Evolutionary conservation across 2,329 filamentous ascomycete species (phyloP), one percentile per base, ranked within the genome.

Genomic region (Mycogone perniciosa): DNA sequence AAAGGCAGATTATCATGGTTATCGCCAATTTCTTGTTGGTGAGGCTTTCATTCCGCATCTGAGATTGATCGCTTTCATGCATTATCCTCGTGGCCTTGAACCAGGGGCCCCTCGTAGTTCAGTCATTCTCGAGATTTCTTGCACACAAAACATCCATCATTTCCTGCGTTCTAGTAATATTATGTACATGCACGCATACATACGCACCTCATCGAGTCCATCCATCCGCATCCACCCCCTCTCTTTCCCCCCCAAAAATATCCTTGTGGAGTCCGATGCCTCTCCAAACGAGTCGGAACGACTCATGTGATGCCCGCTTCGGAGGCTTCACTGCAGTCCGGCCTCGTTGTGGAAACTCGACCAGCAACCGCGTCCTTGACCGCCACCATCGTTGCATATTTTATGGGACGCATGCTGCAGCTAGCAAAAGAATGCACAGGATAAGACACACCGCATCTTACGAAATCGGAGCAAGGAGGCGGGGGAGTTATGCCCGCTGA

Each of bases 391-490:
- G 26, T n/a, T 64, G 62, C 61, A 64, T 63, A 57, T 59, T 60
- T 62, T 64, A 63, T 63, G 61, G 61, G 53, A 63, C 61, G 31
- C 45, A 41, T 27, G 51, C 59, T 63, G 61, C 60, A 60, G 56
- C 62, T 62, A 62, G 53, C 51, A 51, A 26, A 44, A 41, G 3
- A 11, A 27, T 31, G 29, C 7, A 31, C 41, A 42, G 7, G 5
- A 9, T 30, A 20, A 11, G 11, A 43, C n/a, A 10, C 10, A 26
- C n/a, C 10, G 6, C 39, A 48, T 48, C 39, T 29, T 4, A 20
- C 46, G 11, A 8, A n/a, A 30, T n/a, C 11, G 13, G 7, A 5
- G 34, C n/a, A 37, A 37, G n/a, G n/a, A 37, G n/a, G 34, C 34
- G 9, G 34, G 34, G 34, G n/a, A 37, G 20, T 26, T 41, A 41